Base-by-base conservation (phyloP, 1,139 yeast species). In the Suhomyces chickasaworum region DNA sequence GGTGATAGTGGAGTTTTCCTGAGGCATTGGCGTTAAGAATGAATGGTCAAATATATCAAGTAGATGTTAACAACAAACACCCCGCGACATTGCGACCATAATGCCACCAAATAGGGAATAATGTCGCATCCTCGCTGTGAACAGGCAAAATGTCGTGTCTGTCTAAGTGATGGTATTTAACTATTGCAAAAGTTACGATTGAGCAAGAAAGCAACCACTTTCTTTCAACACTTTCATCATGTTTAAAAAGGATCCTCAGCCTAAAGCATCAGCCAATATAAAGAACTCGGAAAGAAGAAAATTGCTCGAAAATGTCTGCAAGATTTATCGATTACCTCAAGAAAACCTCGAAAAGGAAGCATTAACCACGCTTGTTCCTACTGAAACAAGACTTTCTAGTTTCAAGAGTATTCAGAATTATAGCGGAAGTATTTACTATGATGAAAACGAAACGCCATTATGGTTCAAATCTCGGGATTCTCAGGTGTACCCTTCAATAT, bases 231-330 rank as follows among this genome's bases (percentile, higher is more conserved):
- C 7, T 9, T 13, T 9, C 16, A 20, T 16, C 23, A 55, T 56
- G 59, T 56, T 56, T 31, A 53, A 47, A 40, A 56, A 56, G 34
- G 58, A 56, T 38, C 56, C 56, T 2, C 70, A 80, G 63, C 71
- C 83, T 44, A 89, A 89, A 65, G 84, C 95, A 3, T 73, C 83
- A 42, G 81, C 96, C 8, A 88, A 88, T 57, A 75, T 91, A 51
- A 90, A 90, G 64, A 80, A 89, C 10, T 86, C 96, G 0, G 97
- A 90, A 52, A 71, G 95, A 41, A 77, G 90, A 57, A 81, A 78
- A 54, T 66, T 89, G 31, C 68, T 84, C 10, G 63, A 69, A 9
- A 60, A 66, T 9, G 73, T 86, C 36, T 73, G 83, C 53, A 58
- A 65, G n/a, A 60, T 60, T 16, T 84, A 75, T 55, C 60, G 58